Percentiles rank a stretch among this genome's conserved stretches.
These are phyloP conservation scores for Metahyphopichia silvanorum DNA, from an alignment of 805 yeast species.

Conservation along the genomic window DNA sequence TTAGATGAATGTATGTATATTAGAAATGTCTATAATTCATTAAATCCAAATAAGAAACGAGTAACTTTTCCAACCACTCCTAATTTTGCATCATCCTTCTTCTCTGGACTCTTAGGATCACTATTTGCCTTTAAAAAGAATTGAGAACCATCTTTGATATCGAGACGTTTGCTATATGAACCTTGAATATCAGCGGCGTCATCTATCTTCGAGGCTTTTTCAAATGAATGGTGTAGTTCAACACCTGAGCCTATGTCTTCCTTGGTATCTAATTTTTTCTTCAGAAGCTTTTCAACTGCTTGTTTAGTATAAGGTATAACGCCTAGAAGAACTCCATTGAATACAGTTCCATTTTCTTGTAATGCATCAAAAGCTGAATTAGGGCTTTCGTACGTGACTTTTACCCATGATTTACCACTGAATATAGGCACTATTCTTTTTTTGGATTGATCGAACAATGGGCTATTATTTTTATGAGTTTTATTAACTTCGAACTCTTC, in stretches of 20 bases:
- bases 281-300: conserved; percentile 57
- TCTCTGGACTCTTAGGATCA: conserved; percentile 17
- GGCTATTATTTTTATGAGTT: conserved; percentile 5
- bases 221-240: conserved; percentile 6
- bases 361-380: conserved; percentile 79
- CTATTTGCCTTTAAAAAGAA: conserved; percentile 29
- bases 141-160: conserved; percentile 38
- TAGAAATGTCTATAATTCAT: no score
- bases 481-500: conserved; percentile 59
- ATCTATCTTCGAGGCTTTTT: conserved; percentile 5
- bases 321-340: conserved; percentile 64
- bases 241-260: conserved; percentile 49
- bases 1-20: conserved; percentile 1
- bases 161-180: conserved; percentile 27
- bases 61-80: conserved; percentile 30
- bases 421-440: conserved; percentile 57
- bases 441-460: conserved; percentile 5
- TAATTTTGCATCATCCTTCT: conserved; percentile 24
- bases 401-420: conserved; percentile 89
- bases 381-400: conserved; percentile 74
- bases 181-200: conserved; percentile 7
- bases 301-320: conserved; percentile 66
- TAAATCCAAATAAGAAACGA: conserved; percentile 40
- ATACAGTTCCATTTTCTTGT: conserved; percentile 73
- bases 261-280: conserved; percentile 35